Conservation (phyloP, 2,329 filamentous ascomycete species). For the Exophiala mesophila region DNA sequence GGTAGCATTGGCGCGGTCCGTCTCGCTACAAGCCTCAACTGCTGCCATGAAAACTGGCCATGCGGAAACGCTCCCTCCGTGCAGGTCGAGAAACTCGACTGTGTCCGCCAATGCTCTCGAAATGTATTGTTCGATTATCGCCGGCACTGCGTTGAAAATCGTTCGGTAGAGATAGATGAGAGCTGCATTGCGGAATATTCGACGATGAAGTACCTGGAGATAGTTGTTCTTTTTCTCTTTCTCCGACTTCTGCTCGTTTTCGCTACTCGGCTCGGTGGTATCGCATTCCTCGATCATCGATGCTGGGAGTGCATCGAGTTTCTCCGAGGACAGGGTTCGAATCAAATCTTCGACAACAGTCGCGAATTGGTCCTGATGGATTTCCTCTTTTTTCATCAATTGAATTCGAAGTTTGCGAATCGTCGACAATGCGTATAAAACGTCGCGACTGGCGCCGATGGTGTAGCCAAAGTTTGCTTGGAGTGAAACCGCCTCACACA, state of each 20-base stretch:
- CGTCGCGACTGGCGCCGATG: neutral
- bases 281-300: neutral
- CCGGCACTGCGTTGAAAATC: neutral
- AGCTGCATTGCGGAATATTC: neutral
- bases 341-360: neutral
- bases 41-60: conserved; percentile 1
- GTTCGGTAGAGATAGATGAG: neutral
- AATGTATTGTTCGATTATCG: neutral
- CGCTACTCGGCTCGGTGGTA: neutral
- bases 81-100: neutral
- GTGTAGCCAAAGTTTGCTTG: neutral
- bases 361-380: neutral
- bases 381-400: neutral
- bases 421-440: neutral
- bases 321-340: neutral
- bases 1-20: neutral
- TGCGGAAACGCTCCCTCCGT: neutral
- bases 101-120: neutral
- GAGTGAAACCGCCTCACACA: neutral
- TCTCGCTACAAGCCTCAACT: neutral
- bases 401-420: neutral
- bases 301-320: neutral
- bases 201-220: neutral
- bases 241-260: neutral
- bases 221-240: neutral